These are phyloP conservation scores for Sanghuangporus weigelae DNA, from an alignment of 1,284 basidiomycete genomes.

Conservation along the genomic window DNA sequence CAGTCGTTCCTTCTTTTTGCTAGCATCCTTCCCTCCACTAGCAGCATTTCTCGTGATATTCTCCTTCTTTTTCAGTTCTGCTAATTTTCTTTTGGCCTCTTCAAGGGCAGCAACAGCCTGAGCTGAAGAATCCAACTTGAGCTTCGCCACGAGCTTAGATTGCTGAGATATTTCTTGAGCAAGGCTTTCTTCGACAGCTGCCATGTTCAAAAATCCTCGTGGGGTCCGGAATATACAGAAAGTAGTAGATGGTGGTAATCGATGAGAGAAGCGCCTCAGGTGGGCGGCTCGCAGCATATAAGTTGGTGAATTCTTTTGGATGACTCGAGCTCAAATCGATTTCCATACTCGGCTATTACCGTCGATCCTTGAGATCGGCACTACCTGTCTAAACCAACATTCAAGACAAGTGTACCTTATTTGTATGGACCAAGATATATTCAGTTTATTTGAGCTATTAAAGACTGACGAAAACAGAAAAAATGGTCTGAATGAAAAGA, in stretches of 20 bases:
- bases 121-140: constrained; percentile 51
- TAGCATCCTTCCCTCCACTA: constrained; percentile 30
- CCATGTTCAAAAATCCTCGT: constrained; percentile 2
- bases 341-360: constrained; percentile 1
- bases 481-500: neutral
- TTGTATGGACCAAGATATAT: no score
- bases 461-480: no score
- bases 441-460: no score
- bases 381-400: neutral
- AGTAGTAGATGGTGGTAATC: constrained; percentile 6
- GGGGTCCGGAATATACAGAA: neutral
- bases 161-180: constrained; percentile 46
- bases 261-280: constrained; percentile 8
- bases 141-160: constrained; percentile 50
- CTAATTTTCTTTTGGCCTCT: constrained; percentile 61
- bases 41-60: constrained; percentile 39
- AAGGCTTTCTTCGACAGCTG: constrained; percentile 10
- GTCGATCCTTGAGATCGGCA: neutral
- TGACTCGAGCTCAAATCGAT: constrained; percentile 10
- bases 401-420: neutral
- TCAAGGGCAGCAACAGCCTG: constrained; percentile 39
- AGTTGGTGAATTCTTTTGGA: neutral
- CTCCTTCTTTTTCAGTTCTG: constrained; percentile 59
- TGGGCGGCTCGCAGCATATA: constrained; percentile 15
- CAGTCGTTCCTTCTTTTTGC: constrained; percentile 61